Percentiles rank a stretch among this genome's conserved stretches.
Evolutionary conservation across 345 rosid species (phyloP).

Genomic region (Populus simonii): DNA sequence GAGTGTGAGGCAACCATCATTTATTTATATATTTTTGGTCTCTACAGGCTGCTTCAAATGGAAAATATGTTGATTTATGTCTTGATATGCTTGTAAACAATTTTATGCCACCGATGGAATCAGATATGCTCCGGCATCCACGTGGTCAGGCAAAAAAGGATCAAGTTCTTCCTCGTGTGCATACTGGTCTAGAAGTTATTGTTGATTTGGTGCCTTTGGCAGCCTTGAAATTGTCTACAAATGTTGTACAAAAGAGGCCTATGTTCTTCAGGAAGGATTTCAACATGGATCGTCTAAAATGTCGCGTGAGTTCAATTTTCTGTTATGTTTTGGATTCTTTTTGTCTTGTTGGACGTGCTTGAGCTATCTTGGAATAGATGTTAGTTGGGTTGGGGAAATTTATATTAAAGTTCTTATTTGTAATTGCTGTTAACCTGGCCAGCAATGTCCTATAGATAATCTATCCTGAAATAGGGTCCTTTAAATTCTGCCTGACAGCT

Average conservation of each 20-base stretch:
- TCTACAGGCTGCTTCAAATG: constrained; percentile 68
- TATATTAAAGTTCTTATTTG: not conserved
- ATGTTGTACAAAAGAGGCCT: constrained; percentile 61
- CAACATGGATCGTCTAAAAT: constrained; percentile 8
- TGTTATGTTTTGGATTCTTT: not conserved
- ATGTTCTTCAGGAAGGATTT: constrained; percentile 38
- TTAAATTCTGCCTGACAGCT: not conserved
- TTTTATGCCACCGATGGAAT: constrained; percentile 56
- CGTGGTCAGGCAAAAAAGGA: constrained; percentile 45
- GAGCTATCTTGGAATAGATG: not conserved
- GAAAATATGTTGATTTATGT: constrained; percentile 61
- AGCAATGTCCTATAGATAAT: not conserved
- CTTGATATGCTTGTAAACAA: constrained; percentile 64
- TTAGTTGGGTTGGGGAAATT: not conserved
- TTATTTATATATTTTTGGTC: not conserved
- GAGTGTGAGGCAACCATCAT: not conserved
- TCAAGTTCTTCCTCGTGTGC: constrained; percentile 71
- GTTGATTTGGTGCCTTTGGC: constrained; percentile 68
- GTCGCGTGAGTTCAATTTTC: constrained; percentile 37
- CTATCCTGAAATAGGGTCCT: not conserved
- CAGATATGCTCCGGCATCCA: constrained; percentile 38
- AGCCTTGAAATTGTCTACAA: constrained; percentile 49
- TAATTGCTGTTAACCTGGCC: not conserved
- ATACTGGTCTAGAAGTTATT: constrained; percentile 57
- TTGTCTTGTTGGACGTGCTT: not conserved